Conservation (phyloP, 179 eudicot genomes). For the Kewa caespitosa region DNA sequence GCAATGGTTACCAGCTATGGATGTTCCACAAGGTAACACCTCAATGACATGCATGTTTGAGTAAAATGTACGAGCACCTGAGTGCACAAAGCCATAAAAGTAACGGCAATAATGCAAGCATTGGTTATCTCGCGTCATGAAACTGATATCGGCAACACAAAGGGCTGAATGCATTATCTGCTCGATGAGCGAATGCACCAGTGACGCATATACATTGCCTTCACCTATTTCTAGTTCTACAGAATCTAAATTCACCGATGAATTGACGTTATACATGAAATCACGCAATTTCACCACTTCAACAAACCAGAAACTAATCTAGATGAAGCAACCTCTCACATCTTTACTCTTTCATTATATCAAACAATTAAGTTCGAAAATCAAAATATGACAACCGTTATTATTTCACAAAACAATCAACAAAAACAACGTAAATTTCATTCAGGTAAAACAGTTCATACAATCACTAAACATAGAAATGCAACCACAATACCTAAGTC, state of each 20-base stretch:
- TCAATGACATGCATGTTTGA: not conserved
- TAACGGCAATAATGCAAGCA: slow-evolving; percentile 39
- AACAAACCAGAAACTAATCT: not conserved
- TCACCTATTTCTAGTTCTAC: not conserved
- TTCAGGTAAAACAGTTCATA: no score
- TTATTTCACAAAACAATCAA: no score
- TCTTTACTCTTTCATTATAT: no score
- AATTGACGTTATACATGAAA: not conserved
- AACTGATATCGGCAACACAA: slow-evolving; percentile 29
- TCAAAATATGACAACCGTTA: no score
- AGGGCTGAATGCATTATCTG: slow-evolving; percentile 26
- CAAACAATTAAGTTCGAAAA: no score
- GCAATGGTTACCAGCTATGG: not conserved
- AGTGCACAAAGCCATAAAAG: slow-evolving; percentile 36
- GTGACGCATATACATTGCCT: slow-evolving; percentile 29
- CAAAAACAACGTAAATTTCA: no score
- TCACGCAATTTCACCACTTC: not conserved
- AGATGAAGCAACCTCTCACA: not conserved
- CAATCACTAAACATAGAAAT: no score
- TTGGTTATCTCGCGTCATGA: slow-evolving; percentile 28
- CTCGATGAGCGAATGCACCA: slow-evolving; percentile 28
- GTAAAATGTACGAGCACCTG: slow-evolving; percentile 34
- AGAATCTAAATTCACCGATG: no score
- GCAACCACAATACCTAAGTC: no score
- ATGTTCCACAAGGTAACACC: no score